Evolutionary conservation across 2,329 filamentous ascomycete genomes (phyloP).

Genomic region (Aspergillus vadensis): DNA sequence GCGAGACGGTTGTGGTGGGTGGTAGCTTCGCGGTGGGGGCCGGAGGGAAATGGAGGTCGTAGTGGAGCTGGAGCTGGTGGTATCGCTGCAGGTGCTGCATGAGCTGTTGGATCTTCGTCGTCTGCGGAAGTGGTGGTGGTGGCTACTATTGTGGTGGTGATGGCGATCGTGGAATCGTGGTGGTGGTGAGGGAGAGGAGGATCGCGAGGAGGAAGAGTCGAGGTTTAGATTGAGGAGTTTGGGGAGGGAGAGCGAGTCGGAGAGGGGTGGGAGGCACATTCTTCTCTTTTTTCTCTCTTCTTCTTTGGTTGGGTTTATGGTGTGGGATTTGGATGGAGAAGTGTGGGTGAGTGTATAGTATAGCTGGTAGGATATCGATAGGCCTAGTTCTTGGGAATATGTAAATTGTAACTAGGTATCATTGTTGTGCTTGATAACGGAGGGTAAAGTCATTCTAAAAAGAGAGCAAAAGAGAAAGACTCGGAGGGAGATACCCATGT

Average conservation of each 20-base stretch:
- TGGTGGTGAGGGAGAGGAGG: background rate
- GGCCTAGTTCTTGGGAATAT: no score
- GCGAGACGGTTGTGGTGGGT: background rate
- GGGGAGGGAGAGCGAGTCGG: background rate
- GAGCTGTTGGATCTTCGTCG: no score
- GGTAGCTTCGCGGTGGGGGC: slow-evolving; percentile 6
- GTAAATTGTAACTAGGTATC: no score
- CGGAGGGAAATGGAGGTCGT: slow-evolving; percentile 1
- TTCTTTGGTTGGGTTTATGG: background rate
- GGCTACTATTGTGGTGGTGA: no score
- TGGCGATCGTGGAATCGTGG: no score
- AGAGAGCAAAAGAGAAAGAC: background rate
- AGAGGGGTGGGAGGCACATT: background rate
- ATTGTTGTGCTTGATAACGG: no score
- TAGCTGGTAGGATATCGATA: no score
- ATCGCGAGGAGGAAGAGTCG: background rate
- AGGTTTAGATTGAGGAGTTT: background rate
- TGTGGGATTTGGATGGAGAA: background rate
- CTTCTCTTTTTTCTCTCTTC: background rate
- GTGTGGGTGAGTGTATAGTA: no score
- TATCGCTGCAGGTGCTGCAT: no score
- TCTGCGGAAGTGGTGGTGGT: no score
- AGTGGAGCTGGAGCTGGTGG: background rate
- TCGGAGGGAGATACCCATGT: background rate
- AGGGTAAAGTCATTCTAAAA: no score